Evolutionary conservation across 2,329 filamentous ascomycete genomes (phyloP).

Genomic region (Didymella glomerata): DNA sequence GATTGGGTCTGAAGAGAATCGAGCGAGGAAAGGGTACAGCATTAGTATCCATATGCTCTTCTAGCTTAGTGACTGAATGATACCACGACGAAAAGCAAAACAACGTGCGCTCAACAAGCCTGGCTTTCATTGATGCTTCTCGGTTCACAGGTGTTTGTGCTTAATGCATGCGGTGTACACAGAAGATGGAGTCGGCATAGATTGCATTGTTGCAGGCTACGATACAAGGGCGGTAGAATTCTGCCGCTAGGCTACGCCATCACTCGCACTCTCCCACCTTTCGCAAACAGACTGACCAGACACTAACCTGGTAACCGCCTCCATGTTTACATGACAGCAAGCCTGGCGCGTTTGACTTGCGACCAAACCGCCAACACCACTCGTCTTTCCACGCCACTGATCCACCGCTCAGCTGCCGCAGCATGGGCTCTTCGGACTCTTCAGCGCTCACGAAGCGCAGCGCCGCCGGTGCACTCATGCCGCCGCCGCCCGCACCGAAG

Average conservation of each 20-base stretch:
- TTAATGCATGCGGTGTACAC: neutral
- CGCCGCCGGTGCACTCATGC: conserved; percentile 78
- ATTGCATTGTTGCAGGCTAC: neutral
- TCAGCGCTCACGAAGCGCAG: conserved; percentile 73
- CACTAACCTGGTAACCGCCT: neutral
- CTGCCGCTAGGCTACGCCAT: conserved; percentile 20
- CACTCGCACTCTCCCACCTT: conserved; percentile 1
- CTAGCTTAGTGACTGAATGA: conserved; percentile 39
- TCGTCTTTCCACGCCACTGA: neutral
- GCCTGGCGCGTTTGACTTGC: conserved; percentile 11
- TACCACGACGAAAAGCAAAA: conserved; percentile 27
- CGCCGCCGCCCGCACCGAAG: conserved; percentile 83
- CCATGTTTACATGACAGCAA: conserved; percentile 4
- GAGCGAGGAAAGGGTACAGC: conserved; percentile 31
- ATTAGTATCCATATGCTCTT: conserved; percentile 26
- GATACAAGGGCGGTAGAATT: conserved; percentile 15
- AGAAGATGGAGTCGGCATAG: neutral
- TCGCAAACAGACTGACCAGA: neutral
- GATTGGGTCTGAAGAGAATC: conserved; percentile 21
- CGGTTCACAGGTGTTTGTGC: neutral
- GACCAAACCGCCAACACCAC: conserved; percentile 9
- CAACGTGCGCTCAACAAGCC: neutral
- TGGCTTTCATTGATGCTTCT: neutral
- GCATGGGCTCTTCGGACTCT: conserved; percentile 53
- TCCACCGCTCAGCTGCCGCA: conserved; percentile 15